A percentile compares a stretch with the other conserved stretches of the same genome.
Evolutionary conservation across 2,329 filamentous ascomycete genomes (phyloP).

Genomic region (Chrysosporium queenslandicum): DNA sequence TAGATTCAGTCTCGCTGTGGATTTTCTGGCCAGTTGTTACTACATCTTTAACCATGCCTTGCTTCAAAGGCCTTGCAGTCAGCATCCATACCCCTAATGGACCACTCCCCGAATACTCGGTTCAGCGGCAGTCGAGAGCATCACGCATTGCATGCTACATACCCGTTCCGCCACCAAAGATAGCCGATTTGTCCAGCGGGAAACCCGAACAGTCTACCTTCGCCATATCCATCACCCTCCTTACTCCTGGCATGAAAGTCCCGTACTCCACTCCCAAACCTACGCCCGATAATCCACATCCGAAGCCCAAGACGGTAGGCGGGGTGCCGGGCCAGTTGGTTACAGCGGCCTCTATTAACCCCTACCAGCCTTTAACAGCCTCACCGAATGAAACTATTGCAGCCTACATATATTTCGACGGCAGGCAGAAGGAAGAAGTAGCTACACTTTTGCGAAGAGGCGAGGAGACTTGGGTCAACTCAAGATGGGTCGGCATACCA

Average conservation of each 20-base stretch:
- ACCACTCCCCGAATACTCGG: slow-evolving; percentile 82
- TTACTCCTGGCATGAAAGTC: slow-evolving; percentile 78
- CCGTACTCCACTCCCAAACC: slow-evolving; percentile 86
- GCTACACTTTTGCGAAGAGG: slow-evolving; percentile 83
- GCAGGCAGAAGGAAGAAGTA: slow-evolving; percentile 88
- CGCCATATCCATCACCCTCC: slow-evolving; percentile 91
- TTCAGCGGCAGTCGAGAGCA: slow-evolving; percentile 84
- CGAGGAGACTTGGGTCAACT: slow-evolving; percentile 99
- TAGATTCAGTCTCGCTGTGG: not conserved
- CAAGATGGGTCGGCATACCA: slow-evolving; percentile 90
- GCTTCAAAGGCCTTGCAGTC: slow-evolving; percentile 98
- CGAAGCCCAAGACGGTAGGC: slow-evolving; percentile 71
- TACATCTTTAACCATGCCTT: slow-evolving; percentile 56
- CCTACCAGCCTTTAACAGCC: slow-evolving; percentile 85
- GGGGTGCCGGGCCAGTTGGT: slow-evolving; percentile 49
- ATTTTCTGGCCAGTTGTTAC: not conserved
- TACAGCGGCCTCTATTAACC: slow-evolving; percentile 53
- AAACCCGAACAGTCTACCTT: slow-evolving; percentile 91
- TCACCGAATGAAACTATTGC: slow-evolving; percentile 95
- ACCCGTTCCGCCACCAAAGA: slow-evolving; percentile 77
- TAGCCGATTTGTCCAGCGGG: slow-evolving; percentile 56
- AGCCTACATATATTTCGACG: slow-evolving; percentile 98
- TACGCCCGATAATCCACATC: slow-evolving; percentile 63
- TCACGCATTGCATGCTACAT: slow-evolving; percentile 96
- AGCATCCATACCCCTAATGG: slow-evolving; percentile 78